Evolutionary conservation across 352 stramenopile species (phyloP), one percentile per base, ranked within the genome.

Genomic region (Globisporangium orthogonon): DNA sequence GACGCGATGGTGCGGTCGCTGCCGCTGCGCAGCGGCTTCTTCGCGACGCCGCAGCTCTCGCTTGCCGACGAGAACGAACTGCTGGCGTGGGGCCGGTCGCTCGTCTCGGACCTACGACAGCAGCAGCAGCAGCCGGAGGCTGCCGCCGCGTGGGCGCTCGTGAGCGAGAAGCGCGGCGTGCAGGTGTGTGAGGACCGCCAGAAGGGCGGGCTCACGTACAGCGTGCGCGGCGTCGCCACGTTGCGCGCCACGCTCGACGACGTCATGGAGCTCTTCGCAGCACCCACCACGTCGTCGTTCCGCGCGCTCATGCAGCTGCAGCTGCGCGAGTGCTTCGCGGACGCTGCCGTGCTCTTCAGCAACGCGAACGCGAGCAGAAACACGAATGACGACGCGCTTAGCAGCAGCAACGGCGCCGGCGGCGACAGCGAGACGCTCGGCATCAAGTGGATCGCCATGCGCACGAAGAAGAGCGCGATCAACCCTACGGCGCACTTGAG

Each of bases 121-220:
- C 74, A 86, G 58, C 68, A n/a, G n/a, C n/a, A n/a, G n/a, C n/a
- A n/a, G n/a, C n/a, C 76, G 13, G 80, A 90, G 46, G 78, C 80
- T n/a, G n/a, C n/a, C n/a, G n/a, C n/a, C 50, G 83, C 90, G 61
- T 93, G 83, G 83, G 85, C 78, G n/a, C 67, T 83, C 45, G 57
- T 89, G 37, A 69, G 85, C 31, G 83, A 93, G 49, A 86, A 86
- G 61, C 79, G 80, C 43, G 80, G 80, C 47, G 68, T 93, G 41
- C 70, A 83, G 50, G 62, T 93, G 15, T 76, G 66, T 48, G 78
- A 93, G 57, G 83, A 93, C 69, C 79, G 83, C 1, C 83, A 93
- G 59, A 93, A 91, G 50, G 83, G 83, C 18, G 83, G 83, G 6
- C 71, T 93, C 10, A 89, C 74, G 35, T 93, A 93, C 73, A 86